Base-by-base conservation (phyloP, 371 early-diverging fungal species). In the Chytridiales sp. region DNA sequence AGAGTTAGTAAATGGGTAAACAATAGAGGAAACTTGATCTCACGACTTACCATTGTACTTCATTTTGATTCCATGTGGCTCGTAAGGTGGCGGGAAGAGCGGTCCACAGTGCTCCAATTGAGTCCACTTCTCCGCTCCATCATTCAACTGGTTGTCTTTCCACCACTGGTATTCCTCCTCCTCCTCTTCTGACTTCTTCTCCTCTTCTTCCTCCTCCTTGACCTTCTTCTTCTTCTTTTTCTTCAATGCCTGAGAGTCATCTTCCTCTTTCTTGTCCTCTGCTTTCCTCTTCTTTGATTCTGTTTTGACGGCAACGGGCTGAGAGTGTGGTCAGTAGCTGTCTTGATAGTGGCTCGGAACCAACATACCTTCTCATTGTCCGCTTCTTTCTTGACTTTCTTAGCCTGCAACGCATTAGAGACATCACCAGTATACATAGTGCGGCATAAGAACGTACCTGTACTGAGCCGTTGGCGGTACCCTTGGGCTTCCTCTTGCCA, bases 81-180 rank as follows among this genome's bases (percentile, higher is more conserved):
- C 88, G 72, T 98, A 98, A 1, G 81, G 85, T 0, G 97, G 97
- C 39, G 98, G 93, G 56, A 98, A 98, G 17, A 85, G 61, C 0
- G 92, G 92, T 24, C 98, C 98, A 47, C 81, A 83, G 72, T 98
- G 98, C 59, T 84, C 78, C 41, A 98, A 76, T 1, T 91, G 86
- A 11, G 69, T 85, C 98, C 98, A 98, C 71, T 82, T 65, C 61
- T 69, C 62, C 0, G 44, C 67, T 60, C 64, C 67, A 61, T 69
- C 66, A 5, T 64, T 41, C 15, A 59, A 50, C 19, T 62, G 51
- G 44, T 52, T 59, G 32, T 59, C 59, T 22, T 52, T 39, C 67
- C 67, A 66, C 70, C 66, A 62, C 36, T 24, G 40, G 48, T 42
- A 48, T 39, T 62, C 59, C 9, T 63, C 70, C 8, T 66, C 64